These are phyloP conservation scores for Colletotrichum gloeosporioides DNA, from an alignment of 2,329 filamentous ascomycete genomes.

Conservation along the genomic window DNA sequence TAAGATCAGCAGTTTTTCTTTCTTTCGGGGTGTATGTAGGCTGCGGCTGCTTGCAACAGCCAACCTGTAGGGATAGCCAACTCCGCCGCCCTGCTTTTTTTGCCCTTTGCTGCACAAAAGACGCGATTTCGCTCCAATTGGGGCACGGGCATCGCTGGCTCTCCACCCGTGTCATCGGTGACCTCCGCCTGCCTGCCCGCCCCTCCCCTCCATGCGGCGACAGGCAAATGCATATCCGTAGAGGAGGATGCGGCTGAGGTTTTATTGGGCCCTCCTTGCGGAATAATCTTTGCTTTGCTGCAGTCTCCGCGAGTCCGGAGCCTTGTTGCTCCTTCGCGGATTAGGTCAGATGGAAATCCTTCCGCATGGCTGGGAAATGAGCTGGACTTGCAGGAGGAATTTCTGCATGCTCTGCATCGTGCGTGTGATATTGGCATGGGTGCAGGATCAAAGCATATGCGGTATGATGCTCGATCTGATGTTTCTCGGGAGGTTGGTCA, in stretches of 20 bases:
- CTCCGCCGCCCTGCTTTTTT: background rate
- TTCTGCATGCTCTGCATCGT: background rate
- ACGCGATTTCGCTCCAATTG: background rate
- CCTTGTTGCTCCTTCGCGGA: background rate
- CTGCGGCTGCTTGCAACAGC: background rate
- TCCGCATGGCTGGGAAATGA: background rate
- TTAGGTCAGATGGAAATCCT: background rate
- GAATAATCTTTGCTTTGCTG: background rate
- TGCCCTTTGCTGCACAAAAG: background rate
- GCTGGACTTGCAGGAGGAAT: background rate
- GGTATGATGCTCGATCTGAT: background rate
- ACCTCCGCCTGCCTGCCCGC: background rate
- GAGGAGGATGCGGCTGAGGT: background rate
- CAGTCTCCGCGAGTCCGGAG: background rate
- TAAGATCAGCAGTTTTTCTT: background rate
- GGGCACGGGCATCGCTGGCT: background rate
- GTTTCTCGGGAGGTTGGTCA: background rate
- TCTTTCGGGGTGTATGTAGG: background rate
- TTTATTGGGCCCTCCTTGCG: background rate
- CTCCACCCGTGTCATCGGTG: background rate
- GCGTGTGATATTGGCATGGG: background rate
- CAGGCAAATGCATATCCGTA: background rate
- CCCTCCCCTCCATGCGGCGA: background rate
- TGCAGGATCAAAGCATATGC: background rate
- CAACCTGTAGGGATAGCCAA: background rate